These are phyloP conservation scores for Camelina hispida DNA, from an alignment of 345 rosid species.

Conservation along the genomic window DNA sequence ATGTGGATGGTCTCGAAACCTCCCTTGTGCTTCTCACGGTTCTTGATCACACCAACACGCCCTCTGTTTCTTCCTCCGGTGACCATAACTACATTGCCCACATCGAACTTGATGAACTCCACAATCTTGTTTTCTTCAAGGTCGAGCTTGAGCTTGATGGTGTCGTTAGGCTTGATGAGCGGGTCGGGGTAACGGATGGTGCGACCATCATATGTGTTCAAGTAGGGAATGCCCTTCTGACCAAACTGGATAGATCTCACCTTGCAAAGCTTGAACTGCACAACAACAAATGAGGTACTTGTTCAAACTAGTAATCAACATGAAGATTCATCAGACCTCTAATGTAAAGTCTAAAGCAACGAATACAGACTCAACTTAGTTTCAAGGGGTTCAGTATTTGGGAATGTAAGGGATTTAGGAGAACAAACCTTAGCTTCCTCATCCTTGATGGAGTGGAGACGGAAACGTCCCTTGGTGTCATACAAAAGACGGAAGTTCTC, in stretches of 20 bases:
- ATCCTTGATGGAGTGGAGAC: slow-evolving; percentile 36
- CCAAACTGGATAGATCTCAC: slow-evolving; percentile 68
- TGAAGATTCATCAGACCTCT: neutral
- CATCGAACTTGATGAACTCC: slow-evolving; percentile 78
- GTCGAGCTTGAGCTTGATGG: slow-evolving; percentile 61
- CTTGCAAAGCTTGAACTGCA: slow-evolving; percentile 84
- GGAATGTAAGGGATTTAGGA: slow-evolving; percentile 49
- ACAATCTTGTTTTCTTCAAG: slow-evolving; percentile 64
- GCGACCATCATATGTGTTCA: slow-evolving; percentile 58
- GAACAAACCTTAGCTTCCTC: slow-evolving; percentile 66
- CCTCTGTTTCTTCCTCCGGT: slow-evolving; percentile 47
- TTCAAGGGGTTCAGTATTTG: neutral
- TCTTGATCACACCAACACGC: slow-evolving; percentile 41
- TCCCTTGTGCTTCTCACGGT: slow-evolving; percentile 40
- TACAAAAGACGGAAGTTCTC: slow-evolving; percentile 77
- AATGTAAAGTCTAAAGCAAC: neutral
- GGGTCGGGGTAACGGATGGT: slow-evolving; percentile 40
- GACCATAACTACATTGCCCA: slow-evolving; percentile 84
- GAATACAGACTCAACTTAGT: neutral
- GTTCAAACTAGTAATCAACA: neutral
- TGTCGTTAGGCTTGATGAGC: slow-evolving; percentile 78
- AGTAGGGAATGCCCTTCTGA: slow-evolving; percentile 71
- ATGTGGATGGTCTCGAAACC: slow-evolving; percentile 61
- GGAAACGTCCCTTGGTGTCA: slow-evolving; percentile 49
- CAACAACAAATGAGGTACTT: slow-evolving; percentile 50